Conservation (phyloP, 2,329 filamentous ascomycete genomes). For the Aspergillus sp. region DNA sequence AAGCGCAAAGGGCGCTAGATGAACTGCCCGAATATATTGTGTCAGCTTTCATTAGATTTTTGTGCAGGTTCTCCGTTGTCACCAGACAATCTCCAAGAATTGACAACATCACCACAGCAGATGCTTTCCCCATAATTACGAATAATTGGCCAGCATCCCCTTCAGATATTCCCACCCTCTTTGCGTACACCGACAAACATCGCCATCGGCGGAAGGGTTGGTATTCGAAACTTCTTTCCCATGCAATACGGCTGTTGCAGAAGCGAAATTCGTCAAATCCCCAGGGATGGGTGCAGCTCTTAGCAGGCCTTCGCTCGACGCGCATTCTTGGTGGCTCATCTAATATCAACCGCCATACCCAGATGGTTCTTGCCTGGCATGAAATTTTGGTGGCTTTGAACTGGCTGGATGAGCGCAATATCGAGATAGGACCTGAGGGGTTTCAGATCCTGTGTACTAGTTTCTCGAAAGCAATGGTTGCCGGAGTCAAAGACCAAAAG, state of each 20-base stretch:
- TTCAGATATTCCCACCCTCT: conserved; percentile 17
- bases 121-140: conserved; percentile 32
- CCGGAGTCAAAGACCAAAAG: conserved; percentile 28
- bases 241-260: conserved; percentile 38
- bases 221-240: conserved; percentile 31
- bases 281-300: conserved; percentile 37
- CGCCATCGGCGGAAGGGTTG: conserved; percentile 14
- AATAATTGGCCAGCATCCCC: conserved; percentile 4
- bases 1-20: conserved; percentile 23
- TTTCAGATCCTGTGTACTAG: conserved; percentile 37
- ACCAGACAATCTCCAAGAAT: conserved; percentile 11
- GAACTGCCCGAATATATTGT: conserved; percentile 39
- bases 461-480: conserved; percentile 36
- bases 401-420: conserved; percentile 34
- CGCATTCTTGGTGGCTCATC: conserved; percentile 19
- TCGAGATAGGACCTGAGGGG: conserved; percentile 32
- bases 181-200: conserved; percentile 18
- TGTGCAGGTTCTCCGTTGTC: conserved; percentile 35
- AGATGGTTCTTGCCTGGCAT: conserved; percentile 40
- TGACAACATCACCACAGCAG: conserved; percentile 18
- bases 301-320: conserved; percentile 30
- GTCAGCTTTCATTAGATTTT: conserved; percentile 45
- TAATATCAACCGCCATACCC: conserved; percentile 22
- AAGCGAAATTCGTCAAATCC: conserved; percentile 28
- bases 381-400: conserved; percentile 31